These are phyloP conservation scores for Fraxinus excelsior DNA, from an alignment of 257 asterid genomes.

Conservation along the genomic window DNA sequence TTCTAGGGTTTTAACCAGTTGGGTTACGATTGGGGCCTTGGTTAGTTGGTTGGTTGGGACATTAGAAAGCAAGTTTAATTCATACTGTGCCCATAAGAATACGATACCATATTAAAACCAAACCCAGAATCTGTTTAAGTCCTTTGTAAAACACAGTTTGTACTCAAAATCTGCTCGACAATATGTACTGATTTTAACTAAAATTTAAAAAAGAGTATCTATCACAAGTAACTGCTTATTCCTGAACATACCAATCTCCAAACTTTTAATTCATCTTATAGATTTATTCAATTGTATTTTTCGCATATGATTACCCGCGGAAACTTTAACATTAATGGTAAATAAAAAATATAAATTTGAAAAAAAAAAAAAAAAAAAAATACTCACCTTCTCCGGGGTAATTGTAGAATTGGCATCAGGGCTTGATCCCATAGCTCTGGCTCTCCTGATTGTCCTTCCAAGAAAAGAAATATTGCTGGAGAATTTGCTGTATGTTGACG, in stretches of 20 bases:
- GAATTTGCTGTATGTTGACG: background rate
- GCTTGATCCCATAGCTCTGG: background rate
- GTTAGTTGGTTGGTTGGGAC: no score
- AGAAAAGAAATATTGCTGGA: background rate
- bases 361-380: background rate
- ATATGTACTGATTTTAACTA: background rate
- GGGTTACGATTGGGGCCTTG: no score
- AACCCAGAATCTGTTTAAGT: background rate
- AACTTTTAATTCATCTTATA: background rate
- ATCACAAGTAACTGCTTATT: background rate
- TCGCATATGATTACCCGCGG: background rate
- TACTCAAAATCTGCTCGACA: background rate
- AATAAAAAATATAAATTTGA: background rate
- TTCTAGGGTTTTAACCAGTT: background rate
- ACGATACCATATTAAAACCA: background rate
- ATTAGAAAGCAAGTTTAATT: no score
- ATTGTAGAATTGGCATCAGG: background rate
- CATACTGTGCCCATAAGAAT: background rate
- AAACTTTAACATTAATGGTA: background rate
- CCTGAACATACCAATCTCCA: background rate
- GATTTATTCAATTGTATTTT: background rate
- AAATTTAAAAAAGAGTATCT: background rate
- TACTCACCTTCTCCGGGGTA: slow-evolving; percentile 7
- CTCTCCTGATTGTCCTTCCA: background rate
- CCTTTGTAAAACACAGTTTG: background rate